Conservation (phyloP, 2,329 filamentous ascomycete species). For the Podosphaera leucotricha region DNA sequence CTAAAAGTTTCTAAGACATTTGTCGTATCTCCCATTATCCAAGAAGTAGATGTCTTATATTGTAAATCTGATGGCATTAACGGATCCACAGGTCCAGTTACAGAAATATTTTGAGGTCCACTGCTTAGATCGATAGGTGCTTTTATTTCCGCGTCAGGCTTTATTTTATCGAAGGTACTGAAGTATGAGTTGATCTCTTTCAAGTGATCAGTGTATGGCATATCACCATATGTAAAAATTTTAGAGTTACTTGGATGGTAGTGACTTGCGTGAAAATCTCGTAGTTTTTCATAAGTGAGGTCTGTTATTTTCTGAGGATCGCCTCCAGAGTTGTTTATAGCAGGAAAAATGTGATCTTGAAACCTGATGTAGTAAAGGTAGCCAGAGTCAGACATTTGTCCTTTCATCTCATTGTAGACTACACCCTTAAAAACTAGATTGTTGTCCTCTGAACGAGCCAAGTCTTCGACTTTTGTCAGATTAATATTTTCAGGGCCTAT, state of each 20-base stretch:
- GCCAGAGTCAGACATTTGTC: slow-evolving; percentile 90
- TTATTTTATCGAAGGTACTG: slow-evolving; percentile 45
- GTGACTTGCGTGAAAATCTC: slow-evolving; percentile 70
- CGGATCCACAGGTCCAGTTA: slow-evolving; percentile 66
- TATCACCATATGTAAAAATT: slow-evolving; percentile 83
- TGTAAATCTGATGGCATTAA: slow-evolving; percentile 70
- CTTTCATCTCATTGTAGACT: slow-evolving; percentile 99
- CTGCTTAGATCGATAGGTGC: slow-evolving; percentile 45
- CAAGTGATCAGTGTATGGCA: slow-evolving; percentile 64
- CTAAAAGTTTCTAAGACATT: slow-evolving; percentile 79
- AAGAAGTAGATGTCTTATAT: slow-evolving; percentile 81
- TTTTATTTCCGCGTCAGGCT: slow-evolving; percentile 50
- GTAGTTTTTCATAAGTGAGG: slow-evolving; percentile 72
- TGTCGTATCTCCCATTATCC: slow-evolving; percentile 65
- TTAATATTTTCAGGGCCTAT: slow-evolving; percentile 74
- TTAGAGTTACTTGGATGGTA: slow-evolving; percentile 97
- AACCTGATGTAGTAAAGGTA: slow-evolving; percentile 93
- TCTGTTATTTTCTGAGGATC: slow-evolving; percentile 94
- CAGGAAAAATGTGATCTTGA: slow-evolving; percentile 81
- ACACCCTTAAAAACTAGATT: slow-evolving; percentile 87
- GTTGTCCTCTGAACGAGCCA: slow-evolving; percentile 28
- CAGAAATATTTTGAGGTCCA: slow-evolving; percentile 43
- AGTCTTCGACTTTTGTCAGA: slow-evolving; percentile 18
- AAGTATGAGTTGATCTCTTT: slow-evolving; percentile 56
- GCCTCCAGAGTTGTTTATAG: slow-evolving; percentile 88